Evolutionary conservation across 805 yeast genomes (phyloP).

Genomic region (Zygotorulaspora chibaensis): DNA sequence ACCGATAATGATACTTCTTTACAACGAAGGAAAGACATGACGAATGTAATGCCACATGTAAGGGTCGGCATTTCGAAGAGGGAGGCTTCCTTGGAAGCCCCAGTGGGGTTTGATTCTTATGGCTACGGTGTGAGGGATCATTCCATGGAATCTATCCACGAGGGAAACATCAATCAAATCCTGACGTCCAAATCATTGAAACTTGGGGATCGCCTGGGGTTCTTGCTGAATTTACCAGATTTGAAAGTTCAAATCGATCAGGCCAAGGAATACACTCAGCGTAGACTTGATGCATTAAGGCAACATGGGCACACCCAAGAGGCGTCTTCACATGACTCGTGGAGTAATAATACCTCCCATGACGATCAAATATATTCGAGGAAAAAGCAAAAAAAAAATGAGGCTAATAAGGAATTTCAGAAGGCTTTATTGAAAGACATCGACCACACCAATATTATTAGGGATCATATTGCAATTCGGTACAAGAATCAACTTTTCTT

Average conservation of each 20-base stretch:
- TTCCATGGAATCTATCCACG: constrained; percentile 68
- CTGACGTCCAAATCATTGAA: constrained; percentile 44
- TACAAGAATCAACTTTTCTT: constrained; percentile 72
- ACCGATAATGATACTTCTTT: constrained; percentile 10
- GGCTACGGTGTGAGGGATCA: constrained; percentile 87
- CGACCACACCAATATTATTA: constrained; percentile 43
- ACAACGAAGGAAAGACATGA: constrained; percentile 22
- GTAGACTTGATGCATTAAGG: constrained; percentile 28
- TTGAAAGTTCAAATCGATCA: constrained; percentile 42
- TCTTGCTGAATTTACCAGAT: constrained; percentile 66
- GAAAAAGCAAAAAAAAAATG: constrained; percentile 11
- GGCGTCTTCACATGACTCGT: constrained; percentile 2
- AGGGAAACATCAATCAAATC: constrained; percentile 38
- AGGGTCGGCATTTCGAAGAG: constrained; percentile 79
- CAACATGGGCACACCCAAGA: constrained; percentile 3
- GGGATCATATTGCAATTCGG: constrained; percentile 86
- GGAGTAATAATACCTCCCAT: constrained; percentile 10
- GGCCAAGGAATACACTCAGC: constrained; percentile 38
- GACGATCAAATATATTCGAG: constrained; percentile 10
- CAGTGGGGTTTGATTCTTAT: constrained; percentile 93
- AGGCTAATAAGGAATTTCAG: constrained; percentile 28
- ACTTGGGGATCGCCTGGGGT: constrained; percentile 80
- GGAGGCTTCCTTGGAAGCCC: constrained; percentile 88
- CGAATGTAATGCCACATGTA: constrained; percentile 49
- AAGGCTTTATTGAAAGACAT: constrained; percentile 29